phyloP scores from a whole-genome alignment of 139 green algal genomes.

The Chlorella vulgaris region DNA sequence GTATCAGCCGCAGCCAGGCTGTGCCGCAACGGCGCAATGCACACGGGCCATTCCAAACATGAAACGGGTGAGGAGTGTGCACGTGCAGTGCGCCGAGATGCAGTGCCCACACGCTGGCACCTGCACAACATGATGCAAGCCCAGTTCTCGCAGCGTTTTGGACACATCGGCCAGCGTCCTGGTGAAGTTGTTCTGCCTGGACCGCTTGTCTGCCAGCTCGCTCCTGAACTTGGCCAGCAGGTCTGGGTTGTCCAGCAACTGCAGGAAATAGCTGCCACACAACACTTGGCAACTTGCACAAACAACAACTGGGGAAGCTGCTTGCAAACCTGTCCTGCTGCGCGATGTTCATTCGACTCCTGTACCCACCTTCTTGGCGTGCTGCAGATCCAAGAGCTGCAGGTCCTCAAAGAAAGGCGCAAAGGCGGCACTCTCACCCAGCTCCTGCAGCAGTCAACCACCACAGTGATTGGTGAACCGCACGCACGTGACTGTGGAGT shows the following conservation, averaged over 20 bases:
- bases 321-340: neutral
- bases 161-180: slow-evolving; percentile 40
- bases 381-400: slow-evolving; percentile 32
- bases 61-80: neutral
- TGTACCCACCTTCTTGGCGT: slow-evolving; percentile 23
- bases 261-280: neutral
- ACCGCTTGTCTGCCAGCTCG: slow-evolving; percentile 39
- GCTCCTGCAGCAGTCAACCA: neutral
- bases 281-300: neutral
- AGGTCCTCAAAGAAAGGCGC: slow-evolving; percentile 38
- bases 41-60: neutral
- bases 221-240: slow-evolving; percentile 50
- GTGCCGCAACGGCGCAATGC: neutral
- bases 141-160: slow-evolving; percentile 34
- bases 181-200: slow-evolving; percentile 37
- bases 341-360: neutral
- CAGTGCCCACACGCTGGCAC: neutral
- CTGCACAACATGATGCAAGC: slow-evolving; percentile 37
- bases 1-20: neutral
- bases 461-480: too few species aligned
- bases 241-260: slow-evolving; percentile 41
- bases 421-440: slow-evolving; percentile 26
- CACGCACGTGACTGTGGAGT: too few species aligned
- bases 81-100: neutral
- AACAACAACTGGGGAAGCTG: neutral